Percentiles rank a stretch among this genome's conserved stretches.
phyloP scores from a whole-genome alignment of 2,329 filamentous ascomycete species.

The Trichoderma atroviride region DNA sequence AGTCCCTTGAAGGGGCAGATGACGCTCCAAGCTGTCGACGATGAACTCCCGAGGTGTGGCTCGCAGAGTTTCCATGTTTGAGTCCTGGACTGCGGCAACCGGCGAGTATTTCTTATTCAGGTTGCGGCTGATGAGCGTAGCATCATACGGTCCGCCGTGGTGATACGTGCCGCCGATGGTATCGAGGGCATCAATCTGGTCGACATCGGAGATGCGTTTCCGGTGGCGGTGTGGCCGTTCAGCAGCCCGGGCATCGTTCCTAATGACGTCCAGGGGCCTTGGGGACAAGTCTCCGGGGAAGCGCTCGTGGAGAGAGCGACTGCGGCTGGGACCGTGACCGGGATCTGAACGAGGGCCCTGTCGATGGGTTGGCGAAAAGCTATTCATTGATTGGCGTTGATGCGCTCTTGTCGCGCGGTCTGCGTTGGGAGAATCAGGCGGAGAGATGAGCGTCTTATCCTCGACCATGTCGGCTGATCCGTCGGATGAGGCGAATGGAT shows the following conservation, averaged over 20 bases:
- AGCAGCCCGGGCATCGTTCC: conserved; percentile 64
- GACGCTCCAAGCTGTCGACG: conserved; percentile 69
- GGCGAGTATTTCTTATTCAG: conserved; percentile 64
- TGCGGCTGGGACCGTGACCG: conserved; percentile 28
- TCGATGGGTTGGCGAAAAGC: neutral
- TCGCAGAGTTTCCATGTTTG: conserved; percentile 74
- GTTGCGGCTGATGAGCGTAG: conserved; percentile 76
- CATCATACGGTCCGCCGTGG: conserved; percentile 89
- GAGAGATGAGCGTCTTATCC: neutral
- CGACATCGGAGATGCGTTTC: conserved; percentile 67
- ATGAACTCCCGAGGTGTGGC: conserved; percentile 82
- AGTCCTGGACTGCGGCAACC: conserved; percentile 71
- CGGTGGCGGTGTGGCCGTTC: conserved; percentile 69
- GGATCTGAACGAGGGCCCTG: neutral
- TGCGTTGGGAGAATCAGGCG: neutral
- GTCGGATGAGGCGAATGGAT: conserved; percentile 39
- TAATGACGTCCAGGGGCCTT: conserved; percentile 68
- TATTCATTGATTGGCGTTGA: neutral
- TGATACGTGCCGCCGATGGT: conserved; percentile 71
- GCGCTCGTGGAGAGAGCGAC: conserved; percentile 41
- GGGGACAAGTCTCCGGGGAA: conserved; percentile 67
- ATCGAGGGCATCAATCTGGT: conserved; percentile 82
- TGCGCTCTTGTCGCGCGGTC: neutral
- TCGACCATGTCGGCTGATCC: neutral
- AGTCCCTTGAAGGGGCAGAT: conserved; percentile 80